Evolutionary conservation across 2,329 filamentous ascomycete species (phyloP), one percentile per base, ranked within the genome.

Genomic region (Xylaria sp.): DNA sequence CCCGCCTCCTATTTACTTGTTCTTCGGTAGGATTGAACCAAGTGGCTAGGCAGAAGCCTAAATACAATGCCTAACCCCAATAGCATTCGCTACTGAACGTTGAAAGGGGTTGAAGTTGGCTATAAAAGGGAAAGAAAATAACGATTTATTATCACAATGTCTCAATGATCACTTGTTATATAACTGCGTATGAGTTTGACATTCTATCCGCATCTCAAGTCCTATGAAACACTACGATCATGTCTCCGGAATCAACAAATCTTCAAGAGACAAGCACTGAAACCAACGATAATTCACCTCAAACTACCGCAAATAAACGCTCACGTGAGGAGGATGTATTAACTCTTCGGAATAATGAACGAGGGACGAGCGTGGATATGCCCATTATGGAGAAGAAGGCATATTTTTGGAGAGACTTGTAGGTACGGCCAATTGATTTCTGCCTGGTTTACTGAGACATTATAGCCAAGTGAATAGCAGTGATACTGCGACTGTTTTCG

Each of bases 241-340:
- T 54, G 57, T n/a, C 55, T 21, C 40, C 25, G 9, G 16, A 47
- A 10, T n/a, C n/a, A 1, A 51, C 10, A 25, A 18, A 2, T 5
- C 29, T 40, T 27, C 23, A 25, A 12, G 48, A 32, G 3, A 13
- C 5, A 37, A 13, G 4, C 44, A 40, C n/a, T 5, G n/a, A 21
- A 23, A 29, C 9, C 3, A n/a, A 8, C 18, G 16, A 16, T n/a
- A 32, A 3, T n/a, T n/a, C 4, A 29, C 27, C 12, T 2, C 55
- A 18, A 5, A 29, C 23, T n/a, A 5, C 9, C 18, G 2, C n/a
- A 5, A 2, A 44, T 13, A 25, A 58, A 13, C 25, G 25, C 27
- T 29, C 35, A 35, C 27, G 37, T n/a, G 62, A 62, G 18, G 66
- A 69, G n/a, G 66, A 69, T 48, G 18, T 53, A n/a, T 62, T 44